Conservation (phyloP, 345 rosid species). For the Euphorbia tirucalli region DNA sequence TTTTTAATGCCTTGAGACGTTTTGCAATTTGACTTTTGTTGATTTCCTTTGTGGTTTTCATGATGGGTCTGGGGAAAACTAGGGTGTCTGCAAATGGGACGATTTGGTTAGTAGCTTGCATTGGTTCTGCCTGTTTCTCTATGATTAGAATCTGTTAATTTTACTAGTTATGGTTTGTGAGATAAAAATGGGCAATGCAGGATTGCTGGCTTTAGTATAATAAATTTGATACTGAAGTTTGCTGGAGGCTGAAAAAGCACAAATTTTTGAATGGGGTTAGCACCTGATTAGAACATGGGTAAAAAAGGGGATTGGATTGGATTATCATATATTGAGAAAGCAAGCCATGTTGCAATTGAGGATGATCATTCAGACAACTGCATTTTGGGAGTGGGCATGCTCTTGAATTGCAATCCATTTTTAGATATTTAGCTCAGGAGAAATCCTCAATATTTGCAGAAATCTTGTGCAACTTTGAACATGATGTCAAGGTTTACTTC, state of each 20-base stretch:
- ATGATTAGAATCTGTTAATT: not conserved
- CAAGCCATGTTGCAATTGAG: too few relatives aligned
- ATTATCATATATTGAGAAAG: too few relatives aligned
- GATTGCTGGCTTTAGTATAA: not conserved
- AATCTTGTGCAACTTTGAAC: not conserved
- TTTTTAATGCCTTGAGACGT: not conserved
- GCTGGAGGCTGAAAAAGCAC: not conserved
- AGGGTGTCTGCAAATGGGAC: conserved; percentile 11
- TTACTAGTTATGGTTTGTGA: not conserved
- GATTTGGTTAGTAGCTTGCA: not conserved
- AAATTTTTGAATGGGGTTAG: not conserved
- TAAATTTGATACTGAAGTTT: not conserved
- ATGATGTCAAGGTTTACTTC: not conserved
- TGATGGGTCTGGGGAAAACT: not conserved
- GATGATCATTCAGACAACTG: too few relatives aligned
- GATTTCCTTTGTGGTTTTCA: not conserved
- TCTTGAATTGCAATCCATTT: not conserved
- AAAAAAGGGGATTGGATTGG: too few relatives aligned
- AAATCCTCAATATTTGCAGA: too few relatives aligned
- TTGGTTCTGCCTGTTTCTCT: not conserved
- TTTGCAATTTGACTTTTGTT: not conserved
- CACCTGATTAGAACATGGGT: too few relatives aligned
- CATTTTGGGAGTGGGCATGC: too few relatives aligned
- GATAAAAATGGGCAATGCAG: not conserved
- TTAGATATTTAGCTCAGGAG: too few relatives aligned